Evolutionary conservation across 2,329 filamentous ascomycete genomes (phyloP), one percentile per base, ranked within the genome.

Genomic region (Cladosporium sphaerospermum): DNA sequence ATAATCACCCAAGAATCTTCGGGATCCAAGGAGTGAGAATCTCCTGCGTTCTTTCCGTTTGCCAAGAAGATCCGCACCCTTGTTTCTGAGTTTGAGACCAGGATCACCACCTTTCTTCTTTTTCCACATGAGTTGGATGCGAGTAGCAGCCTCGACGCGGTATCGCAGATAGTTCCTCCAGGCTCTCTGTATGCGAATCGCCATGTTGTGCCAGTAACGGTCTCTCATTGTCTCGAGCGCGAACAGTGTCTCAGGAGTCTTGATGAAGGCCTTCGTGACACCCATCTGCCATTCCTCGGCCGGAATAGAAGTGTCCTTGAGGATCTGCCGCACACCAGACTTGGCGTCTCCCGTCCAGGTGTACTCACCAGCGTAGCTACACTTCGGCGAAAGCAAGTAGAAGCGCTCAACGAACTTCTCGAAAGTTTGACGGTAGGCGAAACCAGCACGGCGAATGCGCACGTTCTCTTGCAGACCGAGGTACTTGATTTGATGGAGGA

Each of bases 381-480:
- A 95, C 62, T 93, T 90, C 1, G 92, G 90, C 3, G 93, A 97
- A 37, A 99, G 76, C 9, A 97, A 78, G 73, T 96, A 97, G 75
- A 97, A 99, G 39, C 93, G 86, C 67, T 97, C 93, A 31, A 96
- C 90, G 67, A 99, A 99, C 68, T 96, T 97, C 66, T 97, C 93
- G 64, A 96, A 99, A 0, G 89, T 90, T 67, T 97, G 92, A 69
- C 93, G 88, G 65, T 96, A 97, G 2, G 93, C 93, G 64, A 99
- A 99, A 55, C 93, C 93, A 57, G 93, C 93, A 68, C 93, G 84
- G 61, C 93, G 86, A 70, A 99, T 99, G 43, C 93, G 87, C 39
- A 99, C 93, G 78, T 99, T 99, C 73, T 99, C 93, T 70, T 97
- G 92, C n/a, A 99, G 77, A 82, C 93, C 93, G 11, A 99, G 85